Evolutionary conservation across 208 protist genomes (phyloP).

Genomic region (Leishmania lainsoni): DNA sequence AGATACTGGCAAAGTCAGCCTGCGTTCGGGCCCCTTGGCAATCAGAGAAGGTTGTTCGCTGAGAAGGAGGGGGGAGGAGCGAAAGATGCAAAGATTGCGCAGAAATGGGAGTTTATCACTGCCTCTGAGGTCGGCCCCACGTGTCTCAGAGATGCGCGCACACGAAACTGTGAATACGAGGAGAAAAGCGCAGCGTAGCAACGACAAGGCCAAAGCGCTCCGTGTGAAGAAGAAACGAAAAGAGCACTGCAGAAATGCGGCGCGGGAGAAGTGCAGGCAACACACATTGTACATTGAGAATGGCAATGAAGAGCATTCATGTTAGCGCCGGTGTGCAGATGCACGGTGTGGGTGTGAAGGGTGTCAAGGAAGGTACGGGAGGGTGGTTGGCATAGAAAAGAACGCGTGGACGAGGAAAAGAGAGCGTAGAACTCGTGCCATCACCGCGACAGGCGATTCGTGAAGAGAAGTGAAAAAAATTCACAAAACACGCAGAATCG

Average conservation of each 20-base stretch:
- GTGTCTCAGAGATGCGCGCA: not conserved
- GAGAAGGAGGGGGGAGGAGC: not conserved
- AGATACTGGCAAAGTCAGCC: not conserved
- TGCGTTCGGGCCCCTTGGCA: not conserved
- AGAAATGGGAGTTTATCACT: not conserved
- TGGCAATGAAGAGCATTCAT: not conserved
- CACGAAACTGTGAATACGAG: no score
- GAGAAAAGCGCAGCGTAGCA: not conserved
- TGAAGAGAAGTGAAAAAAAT: not conserved
- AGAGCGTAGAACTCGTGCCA: not conserved
- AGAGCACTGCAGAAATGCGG: not conserved
- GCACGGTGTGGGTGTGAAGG: not conserved
- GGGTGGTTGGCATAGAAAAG: not conserved
- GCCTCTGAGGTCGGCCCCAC: not conserved
- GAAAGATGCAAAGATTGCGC: not conserved
- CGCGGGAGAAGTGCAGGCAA: not conserved
- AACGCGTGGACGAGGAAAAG: not conserved
- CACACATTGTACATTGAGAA: not conserved
- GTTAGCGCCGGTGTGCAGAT: not conserved
- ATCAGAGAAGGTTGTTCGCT: not conserved
- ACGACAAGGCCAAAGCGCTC: not conserved
- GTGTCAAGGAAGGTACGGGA: not conserved
- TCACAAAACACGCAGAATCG: not conserved
- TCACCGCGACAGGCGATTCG: not conserved
- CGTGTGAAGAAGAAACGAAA: not conserved